These are phyloP conservation scores for Vicia villosa DNA, from an alignment of 306 rosid species.

Conservation along the genomic window DNA sequence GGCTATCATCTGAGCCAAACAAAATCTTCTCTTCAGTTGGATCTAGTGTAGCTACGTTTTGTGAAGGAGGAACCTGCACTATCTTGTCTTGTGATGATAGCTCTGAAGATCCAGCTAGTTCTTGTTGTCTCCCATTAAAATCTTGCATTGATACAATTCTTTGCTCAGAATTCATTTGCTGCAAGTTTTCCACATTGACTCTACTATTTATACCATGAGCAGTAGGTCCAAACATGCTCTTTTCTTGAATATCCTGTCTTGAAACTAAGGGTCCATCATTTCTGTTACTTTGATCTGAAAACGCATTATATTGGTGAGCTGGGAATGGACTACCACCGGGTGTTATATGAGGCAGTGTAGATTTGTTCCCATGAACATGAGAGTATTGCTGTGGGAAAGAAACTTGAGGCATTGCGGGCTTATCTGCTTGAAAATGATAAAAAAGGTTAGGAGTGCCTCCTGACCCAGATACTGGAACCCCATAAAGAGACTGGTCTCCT, in stretches of 20 bases:
- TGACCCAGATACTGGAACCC: slow-evolving; percentile 77
- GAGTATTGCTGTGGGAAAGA: slow-evolving; percentile 64
- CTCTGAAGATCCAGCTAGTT: slow-evolving; percentile 60
- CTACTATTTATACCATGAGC: slow-evolving; percentile 58
- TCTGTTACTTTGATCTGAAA: slow-evolving; percentile 60
- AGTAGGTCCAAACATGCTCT: slow-evolving; percentile 52
- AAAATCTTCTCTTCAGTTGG: slow-evolving; percentile 96
- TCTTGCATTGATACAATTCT: slow-evolving; percentile 66
- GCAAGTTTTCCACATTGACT: slow-evolving; percentile 61
- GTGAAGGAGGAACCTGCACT: slow-evolving; percentile 57
- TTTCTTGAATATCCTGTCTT: slow-evolving; percentile 70
- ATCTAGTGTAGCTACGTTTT: slow-evolving; percentile 73
- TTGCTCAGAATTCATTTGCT: slow-evolving; percentile 64
- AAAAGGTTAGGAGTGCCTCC: slow-evolving; percentile 64
- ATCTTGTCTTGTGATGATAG: slow-evolving; percentile 63
- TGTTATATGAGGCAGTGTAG: slow-evolving; percentile 61
- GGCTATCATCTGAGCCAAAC: slow-evolving; percentile 90
- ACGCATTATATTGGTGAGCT: slow-evolving; percentile 59
- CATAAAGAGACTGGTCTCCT: slow-evolving; percentile 82
- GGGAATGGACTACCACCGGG: slow-evolving; percentile 51
- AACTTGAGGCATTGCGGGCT: slow-evolving; percentile 49
- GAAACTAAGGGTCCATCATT: slow-evolving; percentile 58
- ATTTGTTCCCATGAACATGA: slow-evolving; percentile 70
- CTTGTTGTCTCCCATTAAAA: slow-evolving; percentile 70
- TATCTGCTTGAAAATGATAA: slow-evolving; percentile 71